Evolutionary conservation across 2,329 filamentous ascomycete species (phyloP).

Genomic region (Trichoderma koningiopsis): DNA sequence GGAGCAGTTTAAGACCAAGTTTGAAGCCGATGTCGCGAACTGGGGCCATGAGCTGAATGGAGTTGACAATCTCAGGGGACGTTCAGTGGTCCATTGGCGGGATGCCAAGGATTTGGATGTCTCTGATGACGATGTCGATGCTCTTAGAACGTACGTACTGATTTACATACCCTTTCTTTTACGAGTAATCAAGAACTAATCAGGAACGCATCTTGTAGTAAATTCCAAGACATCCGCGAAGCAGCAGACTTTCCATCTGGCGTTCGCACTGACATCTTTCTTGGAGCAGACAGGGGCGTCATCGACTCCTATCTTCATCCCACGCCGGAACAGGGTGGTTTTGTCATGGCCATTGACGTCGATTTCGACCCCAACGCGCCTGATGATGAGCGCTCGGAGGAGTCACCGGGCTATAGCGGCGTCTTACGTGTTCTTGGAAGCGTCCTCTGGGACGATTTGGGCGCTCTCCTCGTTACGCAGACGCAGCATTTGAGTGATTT

Average conservation of each 20-base stretch:
- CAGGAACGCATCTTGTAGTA: neutral
- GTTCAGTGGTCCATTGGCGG: constrained; percentile 32
- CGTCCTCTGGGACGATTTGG: constrained; percentile 33
- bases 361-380: neutral
- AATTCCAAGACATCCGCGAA: neutral
- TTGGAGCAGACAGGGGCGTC: constrained; percentile 32
- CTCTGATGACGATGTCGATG: constrained; percentile 30
- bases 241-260: neutral
- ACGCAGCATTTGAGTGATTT: constrained; percentile 26
- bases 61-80: constrained; percentile 24
- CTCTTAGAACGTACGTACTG: constrained; percentile 29
- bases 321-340: constrained; percentile 24
- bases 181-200: neutral
- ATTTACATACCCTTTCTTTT: neutral
- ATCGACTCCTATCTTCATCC: constrained; percentile 34
- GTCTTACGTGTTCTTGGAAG: constrained; percentile 31
- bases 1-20: constrained; percentile 32
- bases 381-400: neutral
- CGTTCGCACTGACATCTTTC: constrained; percentile 23
- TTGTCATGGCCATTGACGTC: constrained; percentile 30
- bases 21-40: constrained; percentile 32
- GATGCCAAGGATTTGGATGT: constrained; percentile 30
- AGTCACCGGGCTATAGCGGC: constrained; percentile 31
- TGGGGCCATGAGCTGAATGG: constrained; percentile 32
- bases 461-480: constrained; percentile 28